These are phyloP conservation scores for Pharus latifolius DNA, from an alignment of 176 grass and related monocot species.

Conservation along the genomic window DNA sequence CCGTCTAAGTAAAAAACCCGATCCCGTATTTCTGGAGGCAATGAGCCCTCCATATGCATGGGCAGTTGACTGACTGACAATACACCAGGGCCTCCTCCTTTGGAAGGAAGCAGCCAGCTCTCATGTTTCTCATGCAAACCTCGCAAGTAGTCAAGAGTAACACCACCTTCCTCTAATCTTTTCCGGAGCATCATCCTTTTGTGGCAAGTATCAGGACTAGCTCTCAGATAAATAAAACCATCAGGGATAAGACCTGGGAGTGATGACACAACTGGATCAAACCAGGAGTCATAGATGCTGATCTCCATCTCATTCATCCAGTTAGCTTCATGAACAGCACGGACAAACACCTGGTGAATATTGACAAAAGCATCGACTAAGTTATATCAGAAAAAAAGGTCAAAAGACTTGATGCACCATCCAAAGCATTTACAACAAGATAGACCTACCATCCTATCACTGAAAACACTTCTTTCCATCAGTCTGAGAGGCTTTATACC, in stretches of 20 bases:
- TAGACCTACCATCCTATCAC: slow-evolving; percentile 81
- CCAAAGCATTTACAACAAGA: slow-evolving; percentile 1
- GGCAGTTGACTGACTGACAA: slow-evolving; percentile 74
- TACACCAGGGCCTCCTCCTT: slow-evolving; percentile 39
- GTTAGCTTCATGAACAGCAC: slow-evolving; percentile 93
- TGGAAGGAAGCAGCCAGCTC: slow-evolving; percentile 73
- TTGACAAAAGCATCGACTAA: not conserved
- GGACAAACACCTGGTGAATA: slow-evolving; percentile 68
- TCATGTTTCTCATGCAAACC: slow-evolving; percentile 97
- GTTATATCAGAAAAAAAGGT: not conserved
- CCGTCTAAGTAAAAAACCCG: slow-evolving; percentile 84
- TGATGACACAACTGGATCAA: slow-evolving; percentile 85
- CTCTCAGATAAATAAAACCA: slow-evolving; percentile 94
- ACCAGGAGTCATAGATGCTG: slow-evolving; percentile 97
- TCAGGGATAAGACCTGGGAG: slow-evolving; percentile 92
- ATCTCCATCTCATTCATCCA: slow-evolving; percentile 99
- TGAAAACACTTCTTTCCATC: slow-evolving; percentile 99
- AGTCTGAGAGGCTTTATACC: slow-evolving; percentile 93
- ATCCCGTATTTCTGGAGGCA: slow-evolving; percentile 73
- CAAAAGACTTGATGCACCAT: not conserved
- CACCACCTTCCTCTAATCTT: slow-evolving; percentile 84
- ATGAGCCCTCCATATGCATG: slow-evolving; percentile 34
- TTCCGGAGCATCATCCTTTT: slow-evolving; percentile 85
- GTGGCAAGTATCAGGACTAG: slow-evolving; percentile 83
- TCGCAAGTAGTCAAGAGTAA: slow-evolving; percentile 75